phyloP scores from a whole-genome alignment of 2,329 filamentous ascomycete species.

The Trichothecium sympodiale region DNA sequence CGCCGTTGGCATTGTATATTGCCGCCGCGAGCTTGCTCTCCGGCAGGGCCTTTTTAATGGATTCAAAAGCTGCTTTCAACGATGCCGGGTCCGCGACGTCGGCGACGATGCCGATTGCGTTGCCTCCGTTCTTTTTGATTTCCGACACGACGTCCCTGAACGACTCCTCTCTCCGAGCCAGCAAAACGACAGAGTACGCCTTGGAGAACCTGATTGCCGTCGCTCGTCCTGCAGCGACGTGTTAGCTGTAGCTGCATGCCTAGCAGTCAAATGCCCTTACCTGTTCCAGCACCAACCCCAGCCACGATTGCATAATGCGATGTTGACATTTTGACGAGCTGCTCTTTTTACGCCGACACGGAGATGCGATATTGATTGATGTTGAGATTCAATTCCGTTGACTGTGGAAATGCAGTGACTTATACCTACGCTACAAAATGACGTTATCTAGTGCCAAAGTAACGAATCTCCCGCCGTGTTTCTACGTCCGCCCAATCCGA shows the following conservation, averaged over 20 bases:
- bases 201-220: conserved; percentile 48
- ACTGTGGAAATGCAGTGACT: too few relatives aligned
- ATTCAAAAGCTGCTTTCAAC: conserved; percentile 48
- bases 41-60: conserved; percentile 48
- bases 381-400: too few relatives aligned
- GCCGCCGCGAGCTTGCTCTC: conserved; percentile 49
- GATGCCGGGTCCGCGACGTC: conserved; percentile 27
- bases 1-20: conserved; percentile 56
- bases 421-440: too few relatives aligned
- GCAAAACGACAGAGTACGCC: conserved; percentile 60
- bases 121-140: conserved; percentile 56
- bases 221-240: too few relatives aligned
- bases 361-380: too few relatives aligned
- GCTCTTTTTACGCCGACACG: neutral
- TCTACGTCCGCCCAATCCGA: too few relatives aligned
- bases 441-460: too few relatives aligned
- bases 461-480: too few relatives aligned
- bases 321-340: conserved; percentile 9
- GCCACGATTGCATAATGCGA: conserved; percentile 58
- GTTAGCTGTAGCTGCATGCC: conserved; percentile 16
- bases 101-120: conserved; percentile 58
- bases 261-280: conserved; percentile 12
- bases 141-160: conserved; percentile 57
- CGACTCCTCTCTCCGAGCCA: conserved; percentile 57
- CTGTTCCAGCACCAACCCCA: conserved; percentile 61